Percentiles rank a stretch among this genome's conserved stretches.
These are phyloP conservation scores for Parathielavia appendiculata DNA, from an alignment of 495 filamentous ascomycete species.

Conservation along the genomic window DNA sequence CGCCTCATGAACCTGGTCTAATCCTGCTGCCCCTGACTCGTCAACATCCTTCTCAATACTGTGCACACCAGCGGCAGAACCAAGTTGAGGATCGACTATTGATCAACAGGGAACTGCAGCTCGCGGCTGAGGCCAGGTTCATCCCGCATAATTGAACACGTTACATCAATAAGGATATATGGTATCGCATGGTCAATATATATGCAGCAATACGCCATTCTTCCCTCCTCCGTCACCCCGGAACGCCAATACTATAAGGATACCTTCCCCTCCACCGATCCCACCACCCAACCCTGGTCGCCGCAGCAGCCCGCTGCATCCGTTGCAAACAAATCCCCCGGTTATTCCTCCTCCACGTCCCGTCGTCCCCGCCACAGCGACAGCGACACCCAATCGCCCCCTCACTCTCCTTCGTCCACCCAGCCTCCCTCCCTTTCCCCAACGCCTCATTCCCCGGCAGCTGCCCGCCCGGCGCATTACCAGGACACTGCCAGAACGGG, in stretches of 20 bases:
- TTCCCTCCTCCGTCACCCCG: no score
- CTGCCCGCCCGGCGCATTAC: constrained; percentile 41
- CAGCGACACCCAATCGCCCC: constrained; percentile 44
- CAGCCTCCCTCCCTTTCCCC: constrained; percentile 17
- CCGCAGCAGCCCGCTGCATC: constrained; percentile 9
- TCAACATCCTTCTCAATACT: no score
- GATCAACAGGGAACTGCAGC: no score
- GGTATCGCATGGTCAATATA: no score
- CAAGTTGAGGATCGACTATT: no score
- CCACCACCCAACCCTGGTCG: not conserved
- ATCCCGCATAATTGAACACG: no score
- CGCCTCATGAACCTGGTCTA: no score
- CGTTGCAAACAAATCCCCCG: not conserved
- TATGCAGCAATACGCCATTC: no score
- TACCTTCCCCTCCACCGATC: not conserved
- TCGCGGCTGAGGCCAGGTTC: no score
- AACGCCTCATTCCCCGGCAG: constrained; percentile 32
- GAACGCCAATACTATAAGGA: constrained; percentile 8
- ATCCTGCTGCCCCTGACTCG: no score
- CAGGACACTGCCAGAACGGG: constrained; percentile 44
- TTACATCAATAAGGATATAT: no score
- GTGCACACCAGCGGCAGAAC: no score
- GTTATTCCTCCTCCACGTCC: constrained; percentile 9
- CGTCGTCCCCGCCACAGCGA: constrained; percentile 26
- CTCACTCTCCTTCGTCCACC: constrained; percentile 30